Conservation (phyloP, 2,329 filamentous ascomycete species). For the Colletotrichum musicola region DNA sequence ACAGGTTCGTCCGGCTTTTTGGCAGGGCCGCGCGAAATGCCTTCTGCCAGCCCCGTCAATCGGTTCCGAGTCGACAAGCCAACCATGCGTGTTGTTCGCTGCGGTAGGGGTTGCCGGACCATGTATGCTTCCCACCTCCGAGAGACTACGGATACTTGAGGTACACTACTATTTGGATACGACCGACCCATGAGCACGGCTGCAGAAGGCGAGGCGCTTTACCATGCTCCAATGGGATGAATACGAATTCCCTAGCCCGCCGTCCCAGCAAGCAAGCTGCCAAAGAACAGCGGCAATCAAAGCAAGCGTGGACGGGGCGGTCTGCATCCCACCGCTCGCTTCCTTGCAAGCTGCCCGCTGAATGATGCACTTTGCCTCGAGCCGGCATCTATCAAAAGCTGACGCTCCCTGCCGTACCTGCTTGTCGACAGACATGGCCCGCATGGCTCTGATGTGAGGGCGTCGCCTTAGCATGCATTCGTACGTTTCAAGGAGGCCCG, state of each 20-base stretch:
- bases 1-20: conserved; percentile 23
- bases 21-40: background rate
- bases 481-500: conserved; percentile 23
- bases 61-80: conserved; percentile 25
- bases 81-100: conserved; percentile 23
- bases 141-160: no score
- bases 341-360: background rate
- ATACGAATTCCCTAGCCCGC: conserved; percentile 14
- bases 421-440: conserved; percentile 9
- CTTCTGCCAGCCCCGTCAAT: conserved; percentile 14
- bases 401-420: conserved; percentile 12
- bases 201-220: conserved; percentile 21
- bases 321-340: conserved; percentile 29
- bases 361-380: conserved; percentile 26
- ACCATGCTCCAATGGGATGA: conserved; percentile 2
- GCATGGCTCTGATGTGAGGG: conserved; percentile 25
- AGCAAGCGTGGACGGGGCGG: conserved; percentile 12
- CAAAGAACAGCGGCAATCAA: conserved; percentile 4
- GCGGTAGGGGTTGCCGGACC: conserved; percentile 19
- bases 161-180: no score
- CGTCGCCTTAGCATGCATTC: conserved; percentile 24
- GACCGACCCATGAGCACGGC: conserved; percentile 18
- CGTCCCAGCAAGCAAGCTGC: background rate
- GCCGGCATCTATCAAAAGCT: conserved; percentile 21
- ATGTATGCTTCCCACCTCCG: conserved; percentile 25